Base-by-base conservation (phyloP, 2,329 filamentous ascomycete genomes). In the Pseudogymnoascus sp. region DNA sequence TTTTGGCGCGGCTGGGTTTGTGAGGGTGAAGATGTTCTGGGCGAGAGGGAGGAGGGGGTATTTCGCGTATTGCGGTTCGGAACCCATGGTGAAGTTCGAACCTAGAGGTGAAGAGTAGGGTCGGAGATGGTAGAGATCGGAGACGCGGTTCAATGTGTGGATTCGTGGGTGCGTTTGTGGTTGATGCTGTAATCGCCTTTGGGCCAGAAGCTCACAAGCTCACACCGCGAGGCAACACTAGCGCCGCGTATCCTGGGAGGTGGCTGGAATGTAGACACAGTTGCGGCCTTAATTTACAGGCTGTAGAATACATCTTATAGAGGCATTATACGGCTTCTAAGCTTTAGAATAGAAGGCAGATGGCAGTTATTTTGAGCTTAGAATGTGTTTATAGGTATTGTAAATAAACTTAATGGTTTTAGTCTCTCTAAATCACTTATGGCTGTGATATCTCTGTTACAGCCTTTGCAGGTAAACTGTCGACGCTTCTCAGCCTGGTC, bases 1-100 rank as follows among this genome's bases (percentile, higher is more conserved):
- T 72, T 82, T 82, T 64, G 86, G 77, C 69, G 89, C 85, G 68
- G 89, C 87, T 69, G 88, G 85, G 76, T 92, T 92, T 73, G 89
- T 91, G 78, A 94, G 83, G 72, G 87, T 87, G 79, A 94, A 94
- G 77, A 94, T 89, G 74, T 92, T 86, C 79, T 94, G 90, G 65
- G 89, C 84, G 71, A 95, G 83, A 69, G 89, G 84, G 73, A 94
- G 85, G 76, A 91, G 81, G 65, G 90, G 90, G 79, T 88, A 93
- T 77, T 90, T 90, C 71, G 88, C 87, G 78, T 92, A 92, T 76
- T 92, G 90, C 68, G 89, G 88, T 77, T 94, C 90, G 73, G 89
- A 83, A 71, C 85, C 85, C 85, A 88, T 92, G 79, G 78, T 83
- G 72, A 65, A 40, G 29, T 35, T 68, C 71, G 65, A 55, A 33